A percentile compares a stretch with the other conserved stretches of the same genome.
Evolutionary conservation across 768 basidiomycete species (phyloP).

Genomic region (Pisolithus sp.): DNA sequence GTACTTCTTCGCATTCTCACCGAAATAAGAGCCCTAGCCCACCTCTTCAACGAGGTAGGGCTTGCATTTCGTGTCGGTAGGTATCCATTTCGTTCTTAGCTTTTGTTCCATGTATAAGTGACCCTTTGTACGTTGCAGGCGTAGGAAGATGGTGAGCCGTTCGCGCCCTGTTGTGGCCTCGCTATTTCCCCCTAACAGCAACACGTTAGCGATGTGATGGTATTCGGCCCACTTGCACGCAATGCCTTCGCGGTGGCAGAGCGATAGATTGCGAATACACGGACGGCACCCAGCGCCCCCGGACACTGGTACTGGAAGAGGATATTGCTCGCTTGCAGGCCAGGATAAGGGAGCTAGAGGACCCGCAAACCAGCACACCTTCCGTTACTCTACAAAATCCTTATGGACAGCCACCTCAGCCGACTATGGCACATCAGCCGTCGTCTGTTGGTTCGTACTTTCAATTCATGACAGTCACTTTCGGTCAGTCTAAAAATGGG

Average conservation of each 20-base stretch:
- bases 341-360: slow-evolving; percentile 51
- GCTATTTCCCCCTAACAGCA: neutral
- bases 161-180: no score
- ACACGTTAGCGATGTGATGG: slow-evolving; percentile 61
- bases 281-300: slow-evolving; percentile 54
- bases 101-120: neutral
- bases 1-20: slow-evolving; percentile 3
- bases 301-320: slow-evolving; percentile 55
- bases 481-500: neutral
- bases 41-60: slow-evolving; percentile 41
- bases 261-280: slow-evolving; percentile 68
- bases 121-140: slow-evolving; percentile 21
- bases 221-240: slow-evolving; percentile 54
- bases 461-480: neutral
- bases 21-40: slow-evolving; percentile 3
- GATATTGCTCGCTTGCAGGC: slow-evolving; percentile 49
- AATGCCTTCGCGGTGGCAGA: slow-evolving; percentile 53
- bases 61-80: slow-evolving; percentile 48
- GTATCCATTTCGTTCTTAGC: slow-evolving; percentile 6
- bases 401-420: slow-evolving; percentile 23
- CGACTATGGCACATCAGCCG: neutral
- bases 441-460: neutral
- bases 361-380: slow-evolving; percentile 42
- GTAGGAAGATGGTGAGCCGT: slow-evolving; percentile 41
- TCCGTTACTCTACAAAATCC: slow-evolving; percentile 48